Evolutionary conservation across 108 stramenopile genomes (phyloP), one percentile per base, ranked within the genome.

Genomic region (Cylindrotheca fusiformis): DNA sequence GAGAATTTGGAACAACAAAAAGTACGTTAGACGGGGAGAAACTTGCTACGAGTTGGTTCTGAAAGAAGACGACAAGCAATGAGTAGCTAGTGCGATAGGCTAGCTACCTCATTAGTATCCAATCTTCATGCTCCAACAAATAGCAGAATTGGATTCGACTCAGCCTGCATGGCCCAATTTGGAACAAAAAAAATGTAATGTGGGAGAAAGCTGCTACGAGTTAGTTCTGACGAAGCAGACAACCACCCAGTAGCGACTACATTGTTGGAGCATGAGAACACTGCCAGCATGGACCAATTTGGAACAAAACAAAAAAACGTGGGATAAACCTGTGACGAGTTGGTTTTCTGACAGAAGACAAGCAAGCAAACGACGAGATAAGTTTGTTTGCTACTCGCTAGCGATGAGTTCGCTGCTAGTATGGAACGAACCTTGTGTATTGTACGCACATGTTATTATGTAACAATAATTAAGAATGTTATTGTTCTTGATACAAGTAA

Each of bases 1-100:
- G 66, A 41, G 71, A 75, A 46, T 80, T 80, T 75, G 79, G 75
- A 52, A n/a, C n/a, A n/a, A n/a, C n/a, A 27, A 55, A 44, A 80
- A 80, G 44, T 80, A 80, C 58, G 33, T 62, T 31, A 45, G 28
- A 0, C 61, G 31, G 41, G 74, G 69, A 2, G 79, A 80, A 30
- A n/a, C 41, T 27, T 70, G 68, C 5, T 75, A 60, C 41, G 79
- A 75, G 51, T 46, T 80, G 32, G 19, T 41, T 20, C 63, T 78
- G 36, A 41, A n/a, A 6, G 10, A 41, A 41, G 36, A n/a, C n/a
- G n/a, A n/a, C n/a, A n/a, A n/a, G n/a, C n/a, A n/a, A n/a, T n/a
- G n/a, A n/a, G n/a, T n/a, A n/a, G n/a, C n/a, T n/a, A n/a, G n/a
- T n/a, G n/a, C n/a, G n/a, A n/a, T n/a, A n/a, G n/a, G n/a, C n/a